phyloP scores from a whole-genome alignment of 768 basidiomycete genomes.

The Pleurotus salmoneostramineus region DNA sequence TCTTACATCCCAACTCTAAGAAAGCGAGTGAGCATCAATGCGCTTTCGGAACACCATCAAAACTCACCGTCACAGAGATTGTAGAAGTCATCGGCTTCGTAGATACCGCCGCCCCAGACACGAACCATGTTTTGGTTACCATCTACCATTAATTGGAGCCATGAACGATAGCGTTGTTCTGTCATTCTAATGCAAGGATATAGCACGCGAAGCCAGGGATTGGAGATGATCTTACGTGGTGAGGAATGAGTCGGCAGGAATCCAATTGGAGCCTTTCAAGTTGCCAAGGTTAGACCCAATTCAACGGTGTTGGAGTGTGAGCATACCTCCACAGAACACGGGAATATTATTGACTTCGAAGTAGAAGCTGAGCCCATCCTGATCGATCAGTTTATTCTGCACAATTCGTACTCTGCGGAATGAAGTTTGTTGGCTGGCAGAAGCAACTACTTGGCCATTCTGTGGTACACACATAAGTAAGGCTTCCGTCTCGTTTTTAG shows the following conservation, averaged over 20 bases:
- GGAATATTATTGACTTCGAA: slow-evolving; percentile 90
- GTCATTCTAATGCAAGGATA: slow-evolving; percentile 29
- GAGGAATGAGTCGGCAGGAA: slow-evolving; percentile 89
- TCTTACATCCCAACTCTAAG: slow-evolving; percentile 64
- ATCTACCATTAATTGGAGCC: slow-evolving; percentile 81
- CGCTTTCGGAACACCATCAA: background rate
- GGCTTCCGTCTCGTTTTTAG: background rate
- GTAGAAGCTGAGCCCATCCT: slow-evolving; percentile 78
- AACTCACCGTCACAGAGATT: slow-evolving; percentile 70
- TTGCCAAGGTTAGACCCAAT: background rate
- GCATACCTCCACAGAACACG: slow-evolving; percentile 79
- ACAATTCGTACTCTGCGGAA: slow-evolving; percentile 79
- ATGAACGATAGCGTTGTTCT: slow-evolving; percentile 61
- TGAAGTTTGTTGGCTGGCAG: slow-evolving; percentile 55
- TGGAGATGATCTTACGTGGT: slow-evolving; percentile 52
- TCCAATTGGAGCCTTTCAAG: slow-evolving; percentile 79
- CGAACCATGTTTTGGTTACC: slow-evolving; percentile 94
- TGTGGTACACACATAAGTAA: slow-evolving; percentile 16
- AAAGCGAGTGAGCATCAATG: background rate
- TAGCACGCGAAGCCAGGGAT: background rate
- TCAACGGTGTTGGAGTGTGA: background rate
- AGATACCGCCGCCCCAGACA: slow-evolving; percentile 94
- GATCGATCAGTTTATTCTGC: slow-evolving; percentile 73
- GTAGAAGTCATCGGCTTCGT: slow-evolving; percentile 81
- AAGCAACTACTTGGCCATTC: slow-evolving; percentile 52